Percentiles rank a stretch among this genome's conserved stretches.
Evolutionary conservation across 306 rosid genomes (phyloP).

Genomic region (Quercus dentata): DNA sequence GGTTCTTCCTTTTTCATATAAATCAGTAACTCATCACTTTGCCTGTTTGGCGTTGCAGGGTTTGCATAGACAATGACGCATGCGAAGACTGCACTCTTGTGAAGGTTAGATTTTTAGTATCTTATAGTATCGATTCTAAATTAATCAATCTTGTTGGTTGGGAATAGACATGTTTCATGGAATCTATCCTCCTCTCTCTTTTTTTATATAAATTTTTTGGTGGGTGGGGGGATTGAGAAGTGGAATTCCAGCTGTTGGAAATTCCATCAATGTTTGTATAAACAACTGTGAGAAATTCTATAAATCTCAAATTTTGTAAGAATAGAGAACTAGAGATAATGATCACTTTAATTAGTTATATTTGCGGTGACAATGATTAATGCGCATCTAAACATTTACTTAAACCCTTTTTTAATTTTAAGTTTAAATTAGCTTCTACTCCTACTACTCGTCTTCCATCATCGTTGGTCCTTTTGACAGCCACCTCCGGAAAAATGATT

Average conservation of each 20-base stretch:
- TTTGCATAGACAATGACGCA: constrained; percentile 83
- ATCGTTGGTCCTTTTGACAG: too few species aligned
- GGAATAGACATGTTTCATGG: background rate
- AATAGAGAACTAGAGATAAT: background rate
- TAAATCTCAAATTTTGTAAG: background rate
- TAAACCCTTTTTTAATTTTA: too few species aligned
- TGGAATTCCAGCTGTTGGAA: background rate
- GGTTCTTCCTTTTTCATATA: background rate
- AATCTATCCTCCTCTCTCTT: background rate
- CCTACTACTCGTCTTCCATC: too few species aligned
- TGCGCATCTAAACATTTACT: background rate
- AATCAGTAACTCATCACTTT: background rate
- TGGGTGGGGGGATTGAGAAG: background rate
- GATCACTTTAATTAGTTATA: background rate
- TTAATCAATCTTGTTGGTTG: background rate
- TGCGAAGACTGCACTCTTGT: constrained; percentile 66
- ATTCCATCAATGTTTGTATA: background rate
- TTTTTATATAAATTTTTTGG: background rate
- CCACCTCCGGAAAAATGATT: too few species aligned
- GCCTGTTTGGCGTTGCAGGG: constrained; percentile 40
- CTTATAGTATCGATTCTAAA: too few species aligned
- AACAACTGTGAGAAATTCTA: background rate
- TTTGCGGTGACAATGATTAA: background rate
- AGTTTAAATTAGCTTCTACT: too few species aligned
- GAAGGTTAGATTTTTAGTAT: constrained; percentile 55